Conservation (phyloP, 768 basidiomycete genomes). For the Nidularia pulvinata region DNA sequence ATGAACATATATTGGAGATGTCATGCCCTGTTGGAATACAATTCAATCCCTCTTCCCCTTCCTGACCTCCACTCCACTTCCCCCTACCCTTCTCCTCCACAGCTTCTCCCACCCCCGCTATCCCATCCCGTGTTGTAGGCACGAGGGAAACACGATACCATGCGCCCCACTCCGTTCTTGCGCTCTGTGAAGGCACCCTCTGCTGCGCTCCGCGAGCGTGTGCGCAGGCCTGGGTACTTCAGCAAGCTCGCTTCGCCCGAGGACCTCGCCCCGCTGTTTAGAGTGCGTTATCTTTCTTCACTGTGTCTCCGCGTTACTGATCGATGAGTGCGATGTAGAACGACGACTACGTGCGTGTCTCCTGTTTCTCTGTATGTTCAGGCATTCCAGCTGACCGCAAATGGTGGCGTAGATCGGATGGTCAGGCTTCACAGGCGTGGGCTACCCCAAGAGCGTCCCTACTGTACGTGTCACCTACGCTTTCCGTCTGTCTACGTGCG, state of each 20-base stretch:
- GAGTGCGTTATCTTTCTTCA: conserved; percentile 19
- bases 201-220: conserved; percentile 37
- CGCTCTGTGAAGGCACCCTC: conserved; percentile 16
- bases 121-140: not conserved
- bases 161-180: conserved; percentile 24
- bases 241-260: conserved; percentile 30
- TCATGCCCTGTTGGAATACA: too few species aligned
- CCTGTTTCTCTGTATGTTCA: not conserved
- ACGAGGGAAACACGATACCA: conserved; percentile 7
- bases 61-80: too few species aligned
- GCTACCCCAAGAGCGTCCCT: conserved; percentile 45
- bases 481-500: not conserved
- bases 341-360: conserved; percentile 41
- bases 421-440: conserved; percentile 51
- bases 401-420: conserved; percentile 37
- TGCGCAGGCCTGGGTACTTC: conserved; percentile 33
- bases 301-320: not conserved
- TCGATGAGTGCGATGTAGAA: conserved; percentile 20
- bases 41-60: too few species aligned
- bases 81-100: too few species aligned
- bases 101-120: too few species aligned
- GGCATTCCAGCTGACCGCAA: not conserved
- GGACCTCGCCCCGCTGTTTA: conserved; percentile 40
- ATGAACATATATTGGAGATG: too few species aligned
- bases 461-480: conserved; percentile 24